These are phyloP conservation scores for Xylariaceae sp. DNA, from an alignment of 2,329 filamentous ascomycete genomes.

Conservation along the genomic window DNA sequence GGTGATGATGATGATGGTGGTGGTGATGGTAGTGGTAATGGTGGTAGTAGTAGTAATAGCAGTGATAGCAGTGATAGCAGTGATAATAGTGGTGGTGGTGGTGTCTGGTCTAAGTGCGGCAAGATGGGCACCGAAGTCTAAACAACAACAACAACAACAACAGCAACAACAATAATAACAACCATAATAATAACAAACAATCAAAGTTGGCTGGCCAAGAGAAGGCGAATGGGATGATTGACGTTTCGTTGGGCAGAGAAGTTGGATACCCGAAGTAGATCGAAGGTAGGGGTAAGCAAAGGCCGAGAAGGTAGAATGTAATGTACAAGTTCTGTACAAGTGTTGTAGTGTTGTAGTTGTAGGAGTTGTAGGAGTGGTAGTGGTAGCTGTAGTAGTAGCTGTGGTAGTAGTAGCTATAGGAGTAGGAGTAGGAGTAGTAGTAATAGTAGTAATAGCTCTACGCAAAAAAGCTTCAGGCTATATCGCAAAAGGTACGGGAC, in stretches of 20 bases:
- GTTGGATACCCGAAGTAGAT: slow-evolving; percentile 17
- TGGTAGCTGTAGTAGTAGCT: too few species aligned
- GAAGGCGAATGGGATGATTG: slow-evolving; percentile 15
- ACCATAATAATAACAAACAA: too few species aligned
- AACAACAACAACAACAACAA: neutral
- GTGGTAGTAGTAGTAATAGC: too few species aligned
- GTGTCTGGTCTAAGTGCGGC: slow-evolving; percentile 9
- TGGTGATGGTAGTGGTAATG: too few species aligned
- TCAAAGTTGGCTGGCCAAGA: slow-evolving; percentile 9
- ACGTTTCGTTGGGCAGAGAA: slow-evolving; percentile 21
- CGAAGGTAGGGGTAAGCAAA: slow-evolving; percentile 16
- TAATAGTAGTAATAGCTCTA: slow-evolving; percentile 1
- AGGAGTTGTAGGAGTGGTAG: too few species aligned
- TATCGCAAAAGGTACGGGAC: slow-evolving; percentile 15
- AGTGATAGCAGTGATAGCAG: too few species aligned
- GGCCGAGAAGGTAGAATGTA: slow-evolving; percentile 7
- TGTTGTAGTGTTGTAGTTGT: too few species aligned
- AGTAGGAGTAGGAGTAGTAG: too few species aligned
- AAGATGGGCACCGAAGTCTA: slow-evolving; percentile 5
- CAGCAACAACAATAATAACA: too few species aligned
- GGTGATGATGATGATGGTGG: too few species aligned
- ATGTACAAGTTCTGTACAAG: too few species aligned
- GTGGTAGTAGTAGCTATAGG: too few species aligned
- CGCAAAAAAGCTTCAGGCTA: slow-evolving; percentile 12
- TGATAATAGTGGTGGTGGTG: neutral